Percentiles rank a stretch among this genome's conserved stretches.
These are phyloP conservation scores for Dryas drummondii DNA, from an alignment of 306 rosid species.

Conservation along the genomic window DNA sequence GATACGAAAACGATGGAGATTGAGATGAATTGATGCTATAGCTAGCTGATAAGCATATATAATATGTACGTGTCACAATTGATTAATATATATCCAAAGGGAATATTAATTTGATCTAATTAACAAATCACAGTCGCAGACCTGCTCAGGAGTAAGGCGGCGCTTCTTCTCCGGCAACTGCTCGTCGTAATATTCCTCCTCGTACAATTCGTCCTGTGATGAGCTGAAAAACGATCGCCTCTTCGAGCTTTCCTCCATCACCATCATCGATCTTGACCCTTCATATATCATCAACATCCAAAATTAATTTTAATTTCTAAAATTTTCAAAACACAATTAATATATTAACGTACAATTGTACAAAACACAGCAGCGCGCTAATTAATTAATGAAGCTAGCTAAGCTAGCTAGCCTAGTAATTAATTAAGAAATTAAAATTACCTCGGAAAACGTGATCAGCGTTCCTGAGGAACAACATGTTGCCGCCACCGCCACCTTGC, in stretches of 20 bases:
- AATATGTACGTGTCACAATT: no score
- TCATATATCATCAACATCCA: constrained; percentile 2
- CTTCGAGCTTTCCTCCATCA: constrained; percentile 76
- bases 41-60: no score
- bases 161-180: constrained; percentile 97
- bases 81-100: background rate
- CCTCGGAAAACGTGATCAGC: constrained; percentile 69
- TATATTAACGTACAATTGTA: no score
- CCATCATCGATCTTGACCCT: constrained; percentile 63
- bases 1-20: no score
- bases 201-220: constrained; percentile 72
- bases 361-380: no score
- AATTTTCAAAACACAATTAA: no score
- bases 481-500: constrained; percentile 44
- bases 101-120: background rate
- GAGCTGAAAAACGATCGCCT: constrained; percentile 71
- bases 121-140: constrained; percentile 5
- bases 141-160: constrained; percentile 95
- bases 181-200: constrained; percentile 86
- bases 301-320: no score
- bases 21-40: no score
- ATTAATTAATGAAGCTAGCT: no score
- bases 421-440: constrained; percentile 14
- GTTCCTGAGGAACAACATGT: constrained; percentile 76
- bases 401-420: no score